phyloP scores from a whole-genome alignment of 148 eudicot genomes.

The Beta vulgaris region DNA sequence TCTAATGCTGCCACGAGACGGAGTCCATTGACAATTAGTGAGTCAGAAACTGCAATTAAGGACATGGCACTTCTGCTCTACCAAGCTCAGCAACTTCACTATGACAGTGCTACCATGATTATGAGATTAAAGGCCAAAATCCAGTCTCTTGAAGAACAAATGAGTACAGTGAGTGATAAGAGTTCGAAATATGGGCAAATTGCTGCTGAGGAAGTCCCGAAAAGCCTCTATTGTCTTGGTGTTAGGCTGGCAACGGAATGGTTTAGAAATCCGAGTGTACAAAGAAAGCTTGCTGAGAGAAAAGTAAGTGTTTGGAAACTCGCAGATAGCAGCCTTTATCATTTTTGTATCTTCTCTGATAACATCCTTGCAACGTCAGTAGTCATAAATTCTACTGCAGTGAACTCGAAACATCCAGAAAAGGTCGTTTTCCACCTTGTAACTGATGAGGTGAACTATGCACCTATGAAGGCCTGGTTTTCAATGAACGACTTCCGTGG shows the following conservation, averaged over 20 bases:
- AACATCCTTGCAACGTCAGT: constrained; percentile 89
- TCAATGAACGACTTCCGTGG: constrained; percentile 64
- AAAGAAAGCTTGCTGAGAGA: constrained; percentile 38
- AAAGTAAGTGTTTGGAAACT: constrained; percentile 44
- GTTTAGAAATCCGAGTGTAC: constrained; percentile 50
- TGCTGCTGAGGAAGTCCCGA: constrained; percentile 92
- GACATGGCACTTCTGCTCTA: constrained; percentile 82
- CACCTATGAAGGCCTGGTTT: constrained; percentile 90
- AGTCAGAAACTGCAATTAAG: constrained; percentile 63
- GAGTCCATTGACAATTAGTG: constrained; percentile 57
- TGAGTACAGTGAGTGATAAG: constrained; percentile 62
- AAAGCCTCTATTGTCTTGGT: constrained; percentile 82
- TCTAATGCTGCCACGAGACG: constrained; percentile 76
- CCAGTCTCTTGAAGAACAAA: constrained; percentile 79
- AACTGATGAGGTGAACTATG: constrained; percentile 83
- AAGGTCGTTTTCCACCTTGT: constrained; percentile 68
- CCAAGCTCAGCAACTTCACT: constrained; percentile 78
- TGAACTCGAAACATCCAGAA: constrained; percentile 58
- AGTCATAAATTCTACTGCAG: constrained; percentile 71
- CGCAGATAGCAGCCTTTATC: constrained; percentile 51
- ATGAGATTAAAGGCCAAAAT: constrained; percentile 84
- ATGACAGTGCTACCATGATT: constrained; percentile 82
- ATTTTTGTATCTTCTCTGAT: constrained; percentile 82
- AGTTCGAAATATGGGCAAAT: constrained; percentile 79
- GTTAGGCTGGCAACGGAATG: constrained; percentile 69